Base-by-base conservation (phyloP, 2,329 filamentous ascomycete genomes). In the Aspergillus versicolor region DNA sequence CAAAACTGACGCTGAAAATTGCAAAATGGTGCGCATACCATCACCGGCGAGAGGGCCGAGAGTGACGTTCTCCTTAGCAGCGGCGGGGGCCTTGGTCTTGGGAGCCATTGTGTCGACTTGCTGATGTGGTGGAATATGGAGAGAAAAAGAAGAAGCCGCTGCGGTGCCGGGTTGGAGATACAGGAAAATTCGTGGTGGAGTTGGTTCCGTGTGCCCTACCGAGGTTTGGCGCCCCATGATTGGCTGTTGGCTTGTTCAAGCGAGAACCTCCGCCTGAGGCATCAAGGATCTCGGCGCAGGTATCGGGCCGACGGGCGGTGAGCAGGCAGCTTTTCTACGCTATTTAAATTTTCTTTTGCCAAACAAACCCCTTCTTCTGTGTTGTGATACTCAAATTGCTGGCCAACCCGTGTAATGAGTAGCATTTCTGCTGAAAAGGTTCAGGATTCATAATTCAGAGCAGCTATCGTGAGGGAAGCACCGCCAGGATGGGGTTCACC, bases 31-130 rank as follows among this genome's bases (percentile, higher is more conserved):
- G 47, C 67, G 76, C 86, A 76, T 79, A 93, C 91, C 92, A 86
- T 97, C 93, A 78, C 92, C 89, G 83, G 92, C 90, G 81, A 96
- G 91, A 78, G 94, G 94, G 74, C 94, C 94, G 74, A 97, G 88
- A 81, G 90, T 92, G 85, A 99, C 94, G 84, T 99, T 99, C 88
- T 97, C 94, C 84, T 93, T 81, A 66, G 81, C 88, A 73, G 86
- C 85, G 75, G 90, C 87, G 78, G 88, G 85, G 74, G 86, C 82
- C 80, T 88, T 88, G 80, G 88, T 88, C 85, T 93, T 95, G 80
- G 92, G 92, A 81, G 92, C 83, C 93, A 97, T 97, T 78, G 81
- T 90, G 84, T 79, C 73, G 73, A 73, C 69, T 66, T 68, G 67
- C 71, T 73, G 72, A 68, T 70, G 67, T 71, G 70, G 75, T 75